These are phyloP conservation scores for Wilcoxina mikolae DNA, from an alignment of 495 filamentous ascomycete genomes.

Conservation along the genomic window DNA sequence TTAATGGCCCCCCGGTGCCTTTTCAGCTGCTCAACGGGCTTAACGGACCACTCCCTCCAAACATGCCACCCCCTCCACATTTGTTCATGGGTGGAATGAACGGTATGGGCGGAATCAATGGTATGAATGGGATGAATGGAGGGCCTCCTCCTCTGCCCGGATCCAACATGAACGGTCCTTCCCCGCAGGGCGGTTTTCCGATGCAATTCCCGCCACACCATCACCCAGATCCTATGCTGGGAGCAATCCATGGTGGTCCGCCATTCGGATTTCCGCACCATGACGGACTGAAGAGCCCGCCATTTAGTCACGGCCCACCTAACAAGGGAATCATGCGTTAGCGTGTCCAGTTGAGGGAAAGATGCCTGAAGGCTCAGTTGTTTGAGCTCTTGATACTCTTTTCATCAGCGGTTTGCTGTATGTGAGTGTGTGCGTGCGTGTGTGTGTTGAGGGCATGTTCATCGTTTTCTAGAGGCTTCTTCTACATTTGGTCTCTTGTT, in stretches of 20 bases:
- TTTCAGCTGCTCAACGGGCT: slow-evolving; percentile 19
- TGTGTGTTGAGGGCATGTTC: not conserved
- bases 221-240: slow-evolving; percentile 14
- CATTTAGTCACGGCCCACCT: slow-evolving; percentile 5
- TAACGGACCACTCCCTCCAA: slow-evolving; percentile 25
- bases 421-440: not conserved
- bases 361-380: not conserved
- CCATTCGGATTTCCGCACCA: slow-evolving; percentile 27
- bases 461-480: slow-evolving; percentile 2
- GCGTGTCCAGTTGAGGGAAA: not conserved
- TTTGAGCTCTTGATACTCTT: not conserved
- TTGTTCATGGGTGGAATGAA: slow-evolving; percentile 22
- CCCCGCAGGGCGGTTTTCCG: slow-evolving; percentile 16
- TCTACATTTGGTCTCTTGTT: not conserved
- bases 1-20: slow-evolving; percentile 23
- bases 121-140: slow-evolving; percentile 7
- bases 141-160: slow-evolving; percentile 4
- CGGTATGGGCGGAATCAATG: slow-evolving; percentile 5
- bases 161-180: slow-evolving; percentile 9
- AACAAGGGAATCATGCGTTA: slow-evolving; percentile 10
- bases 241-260: slow-evolving; percentile 10
- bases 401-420: not conserved
- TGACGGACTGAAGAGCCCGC: slow-evolving; percentile 26
- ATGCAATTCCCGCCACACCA: slow-evolving; percentile 28
- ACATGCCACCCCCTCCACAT: slow-evolving; percentile 24